Evolutionary conservation across 768 basidiomycete species (phyloP), one percentile per base, ranked within the genome.

Genomic region (Suillus bovinus): DNA sequence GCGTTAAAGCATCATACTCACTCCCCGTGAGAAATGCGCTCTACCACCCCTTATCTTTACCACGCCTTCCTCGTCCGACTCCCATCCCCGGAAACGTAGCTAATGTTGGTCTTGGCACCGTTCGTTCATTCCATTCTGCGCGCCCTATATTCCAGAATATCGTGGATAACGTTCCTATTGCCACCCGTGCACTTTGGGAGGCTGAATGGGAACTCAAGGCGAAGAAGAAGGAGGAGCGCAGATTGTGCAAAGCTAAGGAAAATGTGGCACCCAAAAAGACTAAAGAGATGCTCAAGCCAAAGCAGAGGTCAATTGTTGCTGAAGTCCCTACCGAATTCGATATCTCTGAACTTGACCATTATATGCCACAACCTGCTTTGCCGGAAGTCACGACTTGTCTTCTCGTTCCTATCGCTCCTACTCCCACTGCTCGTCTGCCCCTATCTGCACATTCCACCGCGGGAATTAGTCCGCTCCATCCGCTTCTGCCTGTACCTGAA

Each of bases 61-160:
- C 79, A 17, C 85, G 81, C 67, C 75, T 93, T 13, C 90, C 90
- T 11, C 82, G 81, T n/a, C 80, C 82, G 1, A 80, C 81, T 24
- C 47, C 42, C 2, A 79, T 84, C 17, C 84, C 85, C 9, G 74
- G 83, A 22, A 75, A 76, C 54, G 74, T 89, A 33, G 73, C 83
- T 0, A 87, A 91, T 64, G 83, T 94, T 24, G 93, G 93, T 5
- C 79, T 95, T 3, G 90, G 90, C 41, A 82, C 84, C 0, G 90
- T 88, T 0, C 80, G 93, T 41, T 90, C 86, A 68, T 95, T 94
- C 72, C 86, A 86, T 27, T 84, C 86, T 3, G 82, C 81, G 13
- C 85, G 88, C 3, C 89, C 90, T 4, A 81, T 93, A 49, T 93
- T 94, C 79, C 87, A 92, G 71, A 87, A 90, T 70, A 73, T 95